Evolutionary conservation across 148 eudicot species (phyloP).

Genomic region (Rhododendron kiyosumense): DNA sequence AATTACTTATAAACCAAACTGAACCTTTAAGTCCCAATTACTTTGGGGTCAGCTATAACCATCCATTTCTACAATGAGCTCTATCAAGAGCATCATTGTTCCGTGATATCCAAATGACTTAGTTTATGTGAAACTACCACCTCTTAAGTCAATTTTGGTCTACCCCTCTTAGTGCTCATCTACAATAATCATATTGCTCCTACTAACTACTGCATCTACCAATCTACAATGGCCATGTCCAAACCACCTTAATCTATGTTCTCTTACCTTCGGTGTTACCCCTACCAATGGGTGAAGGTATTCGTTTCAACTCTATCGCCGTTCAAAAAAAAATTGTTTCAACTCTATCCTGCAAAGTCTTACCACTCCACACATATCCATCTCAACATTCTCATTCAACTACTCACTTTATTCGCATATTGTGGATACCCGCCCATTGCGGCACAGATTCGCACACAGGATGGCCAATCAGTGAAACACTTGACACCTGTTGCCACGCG

Average conservation of each 20-base stretch:
- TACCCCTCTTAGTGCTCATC: not conserved
- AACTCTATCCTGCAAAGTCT: too few species aligned
- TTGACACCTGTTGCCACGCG: too few species aligned
- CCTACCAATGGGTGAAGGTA: not conserved
- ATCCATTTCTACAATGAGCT: not conserved
- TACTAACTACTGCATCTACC: not conserved
- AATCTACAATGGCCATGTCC: not conserved
- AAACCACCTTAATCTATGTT: not conserved
- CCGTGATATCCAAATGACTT: not conserved
- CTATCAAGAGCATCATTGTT: not conserved
- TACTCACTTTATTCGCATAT: too few species aligned
- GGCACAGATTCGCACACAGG: too few species aligned
- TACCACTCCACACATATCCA: too few species aligned
- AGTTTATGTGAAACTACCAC: not conserved
- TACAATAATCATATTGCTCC: not conserved
- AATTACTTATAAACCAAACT: too few species aligned
- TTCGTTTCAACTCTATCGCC: not conserved
- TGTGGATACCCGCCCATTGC: too few species aligned
- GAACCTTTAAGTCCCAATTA: too few species aligned
- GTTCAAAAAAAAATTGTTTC: not conserved
- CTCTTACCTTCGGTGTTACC: not conserved
- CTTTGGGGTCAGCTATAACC: not conserved
- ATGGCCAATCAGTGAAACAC: too few species aligned
- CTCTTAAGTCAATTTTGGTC: not conserved
- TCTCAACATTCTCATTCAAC: too few species aligned